phyloP scores from a whole-genome alignment of 1,139 yeast genomes.

The Yamadazyma pseudoaaseri region DNA sequence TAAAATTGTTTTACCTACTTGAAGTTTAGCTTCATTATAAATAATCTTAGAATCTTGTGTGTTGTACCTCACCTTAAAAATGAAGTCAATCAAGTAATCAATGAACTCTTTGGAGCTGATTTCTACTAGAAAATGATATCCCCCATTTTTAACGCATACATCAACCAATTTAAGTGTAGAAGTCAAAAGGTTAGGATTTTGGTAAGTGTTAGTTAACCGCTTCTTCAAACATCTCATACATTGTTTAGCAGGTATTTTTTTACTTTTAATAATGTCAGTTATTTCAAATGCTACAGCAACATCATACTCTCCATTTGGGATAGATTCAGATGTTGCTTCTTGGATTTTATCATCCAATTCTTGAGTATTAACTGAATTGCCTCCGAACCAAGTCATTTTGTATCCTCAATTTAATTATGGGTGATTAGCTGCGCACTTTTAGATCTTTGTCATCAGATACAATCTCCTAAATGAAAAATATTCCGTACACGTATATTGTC shows the following conservation, averaged over 20 bases:
- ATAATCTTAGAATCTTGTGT: slow-evolving; percentile 22
- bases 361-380: slow-evolving; percentile 36
- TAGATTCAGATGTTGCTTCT: slow-evolving; percentile 82
- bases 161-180: slow-evolving; percentile 78
- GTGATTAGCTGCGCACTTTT: not conserved
- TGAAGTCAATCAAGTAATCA: slow-evolving; percentile 60
- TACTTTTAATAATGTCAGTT: slow-evolving; percentile 83
- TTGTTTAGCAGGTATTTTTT: slow-evolving; percentile 76
- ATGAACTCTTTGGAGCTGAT: slow-evolving; percentile 83
- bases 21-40: slow-evolving; percentile 44
- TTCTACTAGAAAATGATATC: slow-evolving; percentile 78
- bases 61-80: slow-evolving; percentile 39
- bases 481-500: not conserved
- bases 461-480: too few relatives aligned
- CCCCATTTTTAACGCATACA: slow-evolving; percentile 90
- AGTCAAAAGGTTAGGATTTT: slow-evolving; percentile 74
- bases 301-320: slow-evolving; percentile 91
- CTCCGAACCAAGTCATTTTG: slow-evolving; percentile 67
- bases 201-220: slow-evolving; percentile 58
- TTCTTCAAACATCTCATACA: slow-evolving; percentile 83
- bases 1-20: slow-evolving; percentile 61
- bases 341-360: slow-evolving; percentile 65
- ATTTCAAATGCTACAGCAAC: slow-evolving; percentile 78
- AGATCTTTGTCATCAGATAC: too few relatives aligned
- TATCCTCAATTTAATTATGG: not conserved